Percentiles rank a stretch among this genome's conserved stretches.
phyloP scores from a whole-genome alignment of 2,329 filamentous ascomycete genomes.

The Stagonosporopsis vannaccii region DNA sequence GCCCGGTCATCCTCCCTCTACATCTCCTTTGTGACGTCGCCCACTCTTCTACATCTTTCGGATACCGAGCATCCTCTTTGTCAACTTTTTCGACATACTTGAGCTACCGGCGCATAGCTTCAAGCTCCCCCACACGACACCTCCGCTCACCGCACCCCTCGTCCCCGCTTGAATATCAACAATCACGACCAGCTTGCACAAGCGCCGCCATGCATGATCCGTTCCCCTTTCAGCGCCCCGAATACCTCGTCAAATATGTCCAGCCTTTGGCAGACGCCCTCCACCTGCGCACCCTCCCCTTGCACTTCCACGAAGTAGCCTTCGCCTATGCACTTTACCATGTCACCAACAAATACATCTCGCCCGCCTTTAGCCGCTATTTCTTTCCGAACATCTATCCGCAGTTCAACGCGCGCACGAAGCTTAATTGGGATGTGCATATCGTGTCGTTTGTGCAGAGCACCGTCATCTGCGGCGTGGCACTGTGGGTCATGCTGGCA shows the following conservation, averaged over 20 bases:
- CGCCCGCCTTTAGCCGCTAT: constrained; percentile 69
- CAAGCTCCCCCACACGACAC: constrained; percentile 13
- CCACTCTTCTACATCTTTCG: background rate
- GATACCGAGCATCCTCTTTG: background rate
- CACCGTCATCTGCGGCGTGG: constrained; percentile 72
- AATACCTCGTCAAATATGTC: constrained; percentile 61
- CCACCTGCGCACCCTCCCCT: constrained; percentile 70
- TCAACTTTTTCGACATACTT: background rate
- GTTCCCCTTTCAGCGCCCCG: constrained; percentile 68
- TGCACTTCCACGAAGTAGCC: constrained; percentile 80
- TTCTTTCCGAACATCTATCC: constrained; percentile 71
- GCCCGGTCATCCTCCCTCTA: constrained; percentile 1
- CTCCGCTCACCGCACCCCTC: constrained; percentile 14
- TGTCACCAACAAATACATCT: constrained; percentile 69
- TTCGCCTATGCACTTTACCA: constrained; percentile 73
- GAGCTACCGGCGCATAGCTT: constrained; percentile 3
- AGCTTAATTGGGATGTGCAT: constrained; percentile 85
- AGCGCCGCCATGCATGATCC: constrained; percentile 71
- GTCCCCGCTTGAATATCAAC: constrained; percentile 11
- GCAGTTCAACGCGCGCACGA: constrained; percentile 67
- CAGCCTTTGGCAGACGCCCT: constrained; percentile 71
- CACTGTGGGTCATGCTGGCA: constrained; percentile 72
- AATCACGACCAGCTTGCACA: background rate
- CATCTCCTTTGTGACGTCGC: background rate
- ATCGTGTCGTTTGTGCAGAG: constrained; percentile 85